Conservation (phyloP, 331 rosid species). For the Stylosanthes scabra region DNA sequence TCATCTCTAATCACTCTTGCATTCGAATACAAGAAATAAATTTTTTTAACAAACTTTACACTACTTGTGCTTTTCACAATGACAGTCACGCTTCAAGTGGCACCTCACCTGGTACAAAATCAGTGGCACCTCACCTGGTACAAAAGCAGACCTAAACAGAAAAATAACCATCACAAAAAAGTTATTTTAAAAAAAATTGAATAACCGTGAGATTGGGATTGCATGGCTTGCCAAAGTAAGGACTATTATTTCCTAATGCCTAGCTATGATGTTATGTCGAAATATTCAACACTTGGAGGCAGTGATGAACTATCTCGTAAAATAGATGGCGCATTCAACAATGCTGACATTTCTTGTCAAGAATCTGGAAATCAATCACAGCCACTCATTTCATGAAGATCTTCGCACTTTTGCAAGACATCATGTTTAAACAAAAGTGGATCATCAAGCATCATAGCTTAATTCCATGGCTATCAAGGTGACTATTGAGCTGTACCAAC, state of each 20-base stretch:
- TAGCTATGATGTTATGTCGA: constrained; percentile 15
- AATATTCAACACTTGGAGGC: not conserved
- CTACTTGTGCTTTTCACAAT: not conserved
- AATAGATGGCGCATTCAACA: too few species aligned
- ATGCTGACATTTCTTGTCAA: constrained; percentile 8
- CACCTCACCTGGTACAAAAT: too few species aligned
- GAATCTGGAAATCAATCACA: constrained; percentile 14
- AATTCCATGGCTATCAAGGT: constrained; percentile 41
- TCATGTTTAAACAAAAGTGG: not conserved
- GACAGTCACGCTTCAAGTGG: constrained; percentile 6
- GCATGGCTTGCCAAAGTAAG: constrained; percentile 25
- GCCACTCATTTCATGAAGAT: not conserved
- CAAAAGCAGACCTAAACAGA: constrained; percentile 9
- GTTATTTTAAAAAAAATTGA: constrained; percentile 16
- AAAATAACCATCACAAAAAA: too few species aligned
- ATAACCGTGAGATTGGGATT: constrained; percentile 15
- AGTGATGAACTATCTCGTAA: constrained; percentile 32
- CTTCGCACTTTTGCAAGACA: not conserved
- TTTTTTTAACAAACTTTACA: not conserved
- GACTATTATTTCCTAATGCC: not conserved
- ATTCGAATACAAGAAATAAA: constrained; percentile 4
- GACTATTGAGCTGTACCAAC: constrained; percentile 62
- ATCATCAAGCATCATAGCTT: constrained; percentile 24
- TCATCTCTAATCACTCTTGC: not conserved
- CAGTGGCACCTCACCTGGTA: too few species aligned